A percentile compares a stretch with the other conserved stretches of the same genome.
These are phyloP conservation scores for Microstegium vimineum DNA, from an alignment of 176 grass and related monocot species.

Conservation along the genomic window DNA sequence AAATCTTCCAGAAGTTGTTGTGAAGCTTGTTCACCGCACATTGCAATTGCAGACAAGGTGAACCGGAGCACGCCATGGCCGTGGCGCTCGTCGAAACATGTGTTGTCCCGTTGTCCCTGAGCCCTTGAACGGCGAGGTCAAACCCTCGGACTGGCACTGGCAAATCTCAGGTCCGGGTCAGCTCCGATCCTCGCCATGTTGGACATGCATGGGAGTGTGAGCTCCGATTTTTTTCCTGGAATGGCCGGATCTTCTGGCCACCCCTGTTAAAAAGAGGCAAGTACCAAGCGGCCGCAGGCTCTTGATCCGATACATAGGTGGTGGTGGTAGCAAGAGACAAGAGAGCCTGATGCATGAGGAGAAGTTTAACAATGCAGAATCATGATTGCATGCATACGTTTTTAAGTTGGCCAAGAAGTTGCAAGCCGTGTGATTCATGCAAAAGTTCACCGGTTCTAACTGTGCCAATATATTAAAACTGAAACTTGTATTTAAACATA, in stretches of 20 bases:
- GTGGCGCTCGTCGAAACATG: not conserved
- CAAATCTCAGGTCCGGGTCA: not conserved
- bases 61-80: not conserved
- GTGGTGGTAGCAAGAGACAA: not conserved
- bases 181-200: not conserved
- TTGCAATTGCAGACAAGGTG: slow-evolving; percentile 6
- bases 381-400: not conserved
- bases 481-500: not conserved
- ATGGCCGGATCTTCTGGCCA: slow-evolving; percentile 14
- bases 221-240: slow-evolving; percentile 25
- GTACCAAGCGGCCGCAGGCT: slow-evolving; percentile 6
- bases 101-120: too few species aligned
- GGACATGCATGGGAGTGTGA: slow-evolving; percentile 1
- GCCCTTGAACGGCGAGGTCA: not conserved
- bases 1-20: not conserved
- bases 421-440: too few species aligned
- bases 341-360: not conserved
- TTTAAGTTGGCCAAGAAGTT: not conserved
- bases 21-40: not conserved
- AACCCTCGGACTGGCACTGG: not conserved
- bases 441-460: too few species aligned
- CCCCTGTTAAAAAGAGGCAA: slow-evolving; percentile 21
- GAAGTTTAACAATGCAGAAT: not conserved
- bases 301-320: slow-evolving; percentile 22
- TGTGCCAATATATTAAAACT: not conserved